These are phyloP conservation scores for Lactarius akahatsu DNA, from an alignment of 768 basidiomycete genomes.

Conservation along the genomic window DNA sequence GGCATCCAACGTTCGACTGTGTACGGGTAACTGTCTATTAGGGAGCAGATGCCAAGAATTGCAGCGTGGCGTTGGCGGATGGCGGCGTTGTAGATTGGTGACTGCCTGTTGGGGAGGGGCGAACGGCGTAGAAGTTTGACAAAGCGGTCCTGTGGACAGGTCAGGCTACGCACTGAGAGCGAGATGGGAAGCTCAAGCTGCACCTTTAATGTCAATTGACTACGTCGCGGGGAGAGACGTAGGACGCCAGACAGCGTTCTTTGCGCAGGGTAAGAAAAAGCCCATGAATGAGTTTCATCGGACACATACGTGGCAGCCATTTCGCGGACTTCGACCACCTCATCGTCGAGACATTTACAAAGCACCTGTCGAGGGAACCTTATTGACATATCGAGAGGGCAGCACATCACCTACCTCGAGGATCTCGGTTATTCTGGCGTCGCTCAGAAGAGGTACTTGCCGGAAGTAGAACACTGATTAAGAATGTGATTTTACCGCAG, in stretches of 20 bases:
- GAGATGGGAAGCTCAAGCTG: constrained; percentile 32
- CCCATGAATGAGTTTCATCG: background rate
- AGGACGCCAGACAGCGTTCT: constrained; percentile 82
- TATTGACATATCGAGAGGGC: constrained; percentile 1
- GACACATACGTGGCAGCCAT: constrained; percentile 79
- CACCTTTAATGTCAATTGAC: constrained; percentile 71
- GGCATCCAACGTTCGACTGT: constrained; percentile 96
- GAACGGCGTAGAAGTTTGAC: constrained; percentile 68
- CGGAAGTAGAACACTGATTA: constrained; percentile 80
- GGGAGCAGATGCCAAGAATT: constrained; percentile 89
- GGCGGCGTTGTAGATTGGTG: constrained; percentile 64
- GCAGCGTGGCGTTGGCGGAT: constrained; percentile 85
- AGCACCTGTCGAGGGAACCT: constrained; percentile 52
- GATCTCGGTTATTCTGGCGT: constrained; percentile 73
- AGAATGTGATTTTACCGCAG: background rate
- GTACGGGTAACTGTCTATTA: constrained; percentile 94
- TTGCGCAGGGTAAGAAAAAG: constrained; percentile 30
- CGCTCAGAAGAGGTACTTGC: constrained; percentile 76
- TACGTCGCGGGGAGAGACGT: constrained; percentile 75
- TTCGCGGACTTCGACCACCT: constrained; percentile 86
- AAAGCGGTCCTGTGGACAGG: constrained; percentile 62
- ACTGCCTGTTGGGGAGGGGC: constrained; percentile 61
- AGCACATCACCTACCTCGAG: constrained; percentile 55
- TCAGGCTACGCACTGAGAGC: constrained; percentile 35
- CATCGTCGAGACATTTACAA: constrained; percentile 79